Percentiles rank a stretch among this genome's conserved stretches.
Evolutionary conservation across 768 basidiomycete genomes (phyloP).

Genomic region (Boletus sp.): DNA sequence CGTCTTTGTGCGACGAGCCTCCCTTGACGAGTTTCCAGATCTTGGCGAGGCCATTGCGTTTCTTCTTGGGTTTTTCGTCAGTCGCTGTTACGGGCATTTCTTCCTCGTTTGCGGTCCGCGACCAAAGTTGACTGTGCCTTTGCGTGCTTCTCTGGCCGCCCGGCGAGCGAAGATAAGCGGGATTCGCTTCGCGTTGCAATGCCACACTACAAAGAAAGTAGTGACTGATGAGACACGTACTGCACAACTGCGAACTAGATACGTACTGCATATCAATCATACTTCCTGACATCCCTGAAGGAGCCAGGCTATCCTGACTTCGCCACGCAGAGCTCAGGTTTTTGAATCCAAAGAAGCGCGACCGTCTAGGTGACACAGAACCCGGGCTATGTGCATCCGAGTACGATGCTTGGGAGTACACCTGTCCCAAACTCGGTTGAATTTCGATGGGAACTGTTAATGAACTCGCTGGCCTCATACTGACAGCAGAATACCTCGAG

Average conservation of each 20-base stretch:
- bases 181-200: conserved; percentile 62
- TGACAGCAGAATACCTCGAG: conserved; percentile 58
- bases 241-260: conserved; percentile 3
- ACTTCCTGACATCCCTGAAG: conserved; percentile 81
- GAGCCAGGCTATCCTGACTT: conserved; percentile 79
- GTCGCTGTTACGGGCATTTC: conserved; percentile 19
- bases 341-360: conserved; percentile 76
- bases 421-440: conserved; percentile 57
- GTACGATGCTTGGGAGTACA: conserved; percentile 77
- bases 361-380: conserved; percentile 64
- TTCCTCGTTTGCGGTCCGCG: conserved; percentile 37
- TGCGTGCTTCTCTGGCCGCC: conserved; percentile 37
- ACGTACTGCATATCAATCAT: conserved; percentile 94
- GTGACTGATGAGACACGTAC: conserved; percentile 6
- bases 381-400: conserved; percentile 76
- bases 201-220: conserved; percentile 54
- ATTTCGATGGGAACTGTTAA: conserved; percentile 58
- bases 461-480: conserved; percentile 60
- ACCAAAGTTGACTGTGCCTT: conserved; percentile 57
- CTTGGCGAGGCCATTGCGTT: conserved; percentile 73
- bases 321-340: conserved; percentile 71
- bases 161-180: conserved; percentile 31
- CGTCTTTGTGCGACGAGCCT: conserved; percentile 45
- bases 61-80: conserved; percentile 66
- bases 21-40: conserved; percentile 79